Base-by-base conservation (phyloP, 306 rosid species). In the Trichosanthes truncata region DNA sequence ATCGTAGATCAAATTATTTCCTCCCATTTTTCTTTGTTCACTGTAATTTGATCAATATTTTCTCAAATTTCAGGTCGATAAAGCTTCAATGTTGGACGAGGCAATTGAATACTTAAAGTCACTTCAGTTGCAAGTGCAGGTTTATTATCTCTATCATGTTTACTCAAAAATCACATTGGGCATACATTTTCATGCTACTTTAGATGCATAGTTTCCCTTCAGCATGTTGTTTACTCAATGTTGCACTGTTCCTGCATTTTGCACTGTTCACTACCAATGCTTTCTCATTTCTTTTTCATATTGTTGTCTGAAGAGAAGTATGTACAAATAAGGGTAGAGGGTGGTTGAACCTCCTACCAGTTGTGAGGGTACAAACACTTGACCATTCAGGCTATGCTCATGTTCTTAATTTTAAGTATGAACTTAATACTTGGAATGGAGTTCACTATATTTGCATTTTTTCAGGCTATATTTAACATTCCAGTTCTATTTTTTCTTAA, bases 71-170 rank as follows among this genome's bases (percentile, higher is more conserved):
- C 83, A 94, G 98, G 87, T 91, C 4, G 97, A 90, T 83, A 94
- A 94, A 85, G 98, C 96, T 46, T 94, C 98, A 23, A 92, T 92
- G 92, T 84, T 94, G 83, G 97, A 94, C 80, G 98, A 92, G 90
- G 97, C 97, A 67, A 94, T 94, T 5, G 96, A 90, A 48, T 90
- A 94, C 88, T 85, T 94, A 82, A 94, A 90, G 82, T 87, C 97
- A 33, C 90, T 94, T 78, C 92, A 94, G 87, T 75, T 92, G 48
- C 96, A 90, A 88, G 89, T 94, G 53, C 96, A 94, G 96, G 98
- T 94, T 62, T 31, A 3, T 78, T 78, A 5, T 63, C 46, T 45
- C 46, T 63, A 17, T 20, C 46, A 1, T 21, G 20, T 52, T 76
- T 35, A 55, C 48, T 51, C 18, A 31, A 51, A 41, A 51, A 31